Evolutionary conservation across 768 basidiomycete species (phyloP), one percentile per base, ranked within the genome.

Genomic region (Pseudohyphozyma bogoriensis): DNA sequence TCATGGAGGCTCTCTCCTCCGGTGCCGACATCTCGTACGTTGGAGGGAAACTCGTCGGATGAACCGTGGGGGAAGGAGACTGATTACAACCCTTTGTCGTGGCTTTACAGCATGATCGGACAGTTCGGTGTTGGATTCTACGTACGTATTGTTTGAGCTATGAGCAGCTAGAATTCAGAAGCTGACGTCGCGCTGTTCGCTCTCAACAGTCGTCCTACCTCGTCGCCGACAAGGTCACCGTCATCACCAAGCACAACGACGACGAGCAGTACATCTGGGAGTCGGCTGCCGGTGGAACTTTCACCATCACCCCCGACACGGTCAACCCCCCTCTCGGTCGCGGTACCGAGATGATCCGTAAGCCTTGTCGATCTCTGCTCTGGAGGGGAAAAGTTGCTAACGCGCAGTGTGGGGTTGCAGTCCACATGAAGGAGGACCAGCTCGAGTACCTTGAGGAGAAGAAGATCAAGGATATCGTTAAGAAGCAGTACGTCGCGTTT

Each of bases 191-290:
- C 22, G 20, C 3, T 29, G 10, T 12, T 32, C 22, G 42, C 42
- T 9, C 18, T 3, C 3, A 24, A 6, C 42, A 35, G 32, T 97
- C 85, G 51, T 88, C 89, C 20, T 97, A 97, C 82, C 89, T 99
- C 71, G 92, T 99, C 68, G 92, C 93, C 70, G 93, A 99, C 78
- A 85, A 86, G 68, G 93, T 99, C 5, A 92, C 95, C 77, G 90
- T 99, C 74, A 86, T 96, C 77, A 90, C 92, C 67, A 99, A 99
- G 79, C 92, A 99, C 82, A 97, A 99, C 72, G 93, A 97, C 71
- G 93, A 97, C 75, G 95, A 97, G 78, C 93, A 97, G 77, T 97
- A 99, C 80, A 91, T 99, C 77, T 99, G 93, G 95, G 93, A 99
- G 81, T 99, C 93, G n/a, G 86, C 95, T 65, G 93, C 93, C 35